phyloP scores from a whole-genome alignment of 2,329 filamentous ascomycete species.

The Fusarium napiforme region DNA sequence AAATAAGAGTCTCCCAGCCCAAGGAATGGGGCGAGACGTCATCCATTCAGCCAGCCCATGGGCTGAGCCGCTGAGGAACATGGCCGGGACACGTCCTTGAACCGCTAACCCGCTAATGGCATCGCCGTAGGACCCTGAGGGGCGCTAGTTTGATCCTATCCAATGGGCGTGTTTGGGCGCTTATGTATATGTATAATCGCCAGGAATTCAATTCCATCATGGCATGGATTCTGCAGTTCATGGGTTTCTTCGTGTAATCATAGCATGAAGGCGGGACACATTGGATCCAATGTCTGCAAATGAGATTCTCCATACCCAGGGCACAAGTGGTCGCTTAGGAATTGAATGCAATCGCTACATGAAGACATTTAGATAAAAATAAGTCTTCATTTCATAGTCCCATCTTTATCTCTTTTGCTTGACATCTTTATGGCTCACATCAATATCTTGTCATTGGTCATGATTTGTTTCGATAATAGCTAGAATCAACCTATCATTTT shows the following conservation, averaged over 20 bases:
- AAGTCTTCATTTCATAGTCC: not conserved
- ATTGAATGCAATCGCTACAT: not conserved
- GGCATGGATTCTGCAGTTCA: not conserved
- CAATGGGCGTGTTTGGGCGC: slow-evolving; percentile 15
- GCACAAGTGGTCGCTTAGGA: not conserved
- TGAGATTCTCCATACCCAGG: not conserved
- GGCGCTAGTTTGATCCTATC: slow-evolving; percentile 28
- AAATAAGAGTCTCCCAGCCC: slow-evolving; percentile 23
- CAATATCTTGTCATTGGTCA: not conserved
- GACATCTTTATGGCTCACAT: not conserved
- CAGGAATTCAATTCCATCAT: not conserved
- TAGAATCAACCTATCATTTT: not conserved
- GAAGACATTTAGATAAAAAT: not conserved
- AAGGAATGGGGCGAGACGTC: slow-evolving; percentile 33
- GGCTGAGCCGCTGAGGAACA: slow-evolving; percentile 14
- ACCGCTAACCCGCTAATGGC: slow-evolving; percentile 17
- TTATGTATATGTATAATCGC: not conserved
- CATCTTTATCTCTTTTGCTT: not conserved
- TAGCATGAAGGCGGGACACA: not conserved
- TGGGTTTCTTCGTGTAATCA: not conserved
- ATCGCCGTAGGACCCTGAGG: slow-evolving; percentile 25
- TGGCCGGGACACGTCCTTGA: slow-evolving; percentile 19
- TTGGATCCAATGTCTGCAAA: too few relatives aligned
- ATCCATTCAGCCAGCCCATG: slow-evolving; percentile 11
- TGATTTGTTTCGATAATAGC: not conserved